Evolutionary conservation across 2,329 filamentous ascomycete genomes (phyloP).

Genomic region (Curvularia eragrostidis): DNA sequence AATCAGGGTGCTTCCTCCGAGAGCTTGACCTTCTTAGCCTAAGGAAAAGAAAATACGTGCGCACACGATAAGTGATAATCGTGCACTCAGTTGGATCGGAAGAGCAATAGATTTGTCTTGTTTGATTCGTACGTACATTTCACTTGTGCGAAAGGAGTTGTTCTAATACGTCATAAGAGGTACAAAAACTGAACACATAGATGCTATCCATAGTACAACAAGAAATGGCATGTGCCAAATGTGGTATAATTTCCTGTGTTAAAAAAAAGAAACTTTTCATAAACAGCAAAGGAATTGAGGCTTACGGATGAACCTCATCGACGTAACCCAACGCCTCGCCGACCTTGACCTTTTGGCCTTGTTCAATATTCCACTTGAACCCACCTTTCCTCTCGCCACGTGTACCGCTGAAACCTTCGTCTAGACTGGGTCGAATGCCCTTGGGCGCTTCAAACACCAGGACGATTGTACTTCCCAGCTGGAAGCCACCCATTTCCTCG

Average conservation of each 20-base stretch:
- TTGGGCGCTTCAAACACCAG: conserved; percentile 94
- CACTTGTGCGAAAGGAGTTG: not conserved
- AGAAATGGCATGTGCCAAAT: not conserved
- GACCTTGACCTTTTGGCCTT: conserved; percentile 87
- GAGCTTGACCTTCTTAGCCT: not conserved
- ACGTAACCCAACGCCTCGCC: conserved; percentile 85
- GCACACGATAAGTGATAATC: not conserved
- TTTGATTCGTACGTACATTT: not conserved
- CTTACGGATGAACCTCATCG: conserved; percentile 47
- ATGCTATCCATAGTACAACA: not conserved
- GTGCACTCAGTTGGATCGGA: not conserved
- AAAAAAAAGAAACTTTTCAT: not conserved
- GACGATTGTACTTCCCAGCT: conserved; percentile 92
- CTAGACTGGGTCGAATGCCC: conserved; percentile 61
- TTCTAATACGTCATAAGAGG: not conserved
- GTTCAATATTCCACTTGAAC: conserved; percentile 86
- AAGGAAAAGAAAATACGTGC: not conserved
- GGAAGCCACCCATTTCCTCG: conserved; percentile 98
- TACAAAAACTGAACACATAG: not conserved
- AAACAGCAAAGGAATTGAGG: not conserved
- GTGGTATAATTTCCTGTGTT: conserved; percentile 7
- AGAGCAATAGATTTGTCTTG: not conserved
- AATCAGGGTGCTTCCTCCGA: not conserved
- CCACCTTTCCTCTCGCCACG: conserved; percentile 64
- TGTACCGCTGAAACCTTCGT: conserved; percentile 61